Evolutionary conservation across 2,329 filamentous ascomycete species (phyloP).

Genomic region (Cercospora sojina): DNA sequence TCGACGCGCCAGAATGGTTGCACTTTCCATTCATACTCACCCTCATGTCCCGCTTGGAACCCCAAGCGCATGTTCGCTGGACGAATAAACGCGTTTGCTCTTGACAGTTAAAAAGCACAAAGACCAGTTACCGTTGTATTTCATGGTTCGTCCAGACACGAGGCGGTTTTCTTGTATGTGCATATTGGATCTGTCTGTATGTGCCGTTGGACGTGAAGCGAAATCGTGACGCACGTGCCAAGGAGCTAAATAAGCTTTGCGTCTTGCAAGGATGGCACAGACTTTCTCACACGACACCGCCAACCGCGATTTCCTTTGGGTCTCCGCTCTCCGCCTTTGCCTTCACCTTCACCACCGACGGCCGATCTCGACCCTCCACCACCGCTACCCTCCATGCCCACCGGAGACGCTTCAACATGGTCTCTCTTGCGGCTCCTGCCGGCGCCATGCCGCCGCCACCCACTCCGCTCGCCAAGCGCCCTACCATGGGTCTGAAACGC

Average conservation of each 20-base stretch:
- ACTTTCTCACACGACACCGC: slow-evolving; percentile 8
- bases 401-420: slow-evolving; percentile 31
- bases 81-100: background rate
- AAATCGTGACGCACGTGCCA: background rate
- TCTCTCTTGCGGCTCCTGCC: slow-evolving; percentile 35
- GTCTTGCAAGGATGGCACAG: slow-evolving; percentile 3
- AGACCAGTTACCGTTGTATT: background rate
- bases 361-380: background rate
- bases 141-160: background rate
- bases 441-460: slow-evolving; percentile 38
- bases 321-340: background rate
- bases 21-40: background rate
- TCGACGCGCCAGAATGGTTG: background rate
- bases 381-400: slow-evolving; percentile 11
- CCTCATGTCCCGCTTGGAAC: background rate
- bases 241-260: background rate
- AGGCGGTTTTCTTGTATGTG: background rate
- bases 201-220: background rate
- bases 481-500: slow-evolving; percentile 39
- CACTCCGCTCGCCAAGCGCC: slow-evolving; percentile 34
- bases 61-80: background rate
- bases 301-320: slow-evolving; percentile 1
- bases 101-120: background rate
- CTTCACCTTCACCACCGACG: background rate
- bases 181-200: background rate